phyloP scores from a whole-genome alignment of 352 stramenopile genomes.

The Globisporangium rhizosaccharum region DNA sequence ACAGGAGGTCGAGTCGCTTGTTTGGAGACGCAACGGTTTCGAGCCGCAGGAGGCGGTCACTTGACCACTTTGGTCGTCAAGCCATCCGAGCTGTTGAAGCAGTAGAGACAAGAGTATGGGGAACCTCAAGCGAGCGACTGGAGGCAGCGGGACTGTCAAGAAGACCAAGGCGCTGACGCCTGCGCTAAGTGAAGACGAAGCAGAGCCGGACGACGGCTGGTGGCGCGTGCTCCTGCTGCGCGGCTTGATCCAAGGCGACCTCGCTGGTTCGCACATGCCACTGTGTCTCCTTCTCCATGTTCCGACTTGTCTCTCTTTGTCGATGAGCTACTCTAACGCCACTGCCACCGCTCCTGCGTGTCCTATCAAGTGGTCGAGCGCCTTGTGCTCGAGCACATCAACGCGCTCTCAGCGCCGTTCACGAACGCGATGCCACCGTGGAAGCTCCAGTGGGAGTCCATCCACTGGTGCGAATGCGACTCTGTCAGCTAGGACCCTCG shows the following conservation, averaged over 20 bases:
- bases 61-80: no score
- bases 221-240: constrained; percentile 16
- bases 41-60: no score
- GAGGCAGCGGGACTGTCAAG: not conserved
- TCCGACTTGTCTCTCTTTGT: not conserved
- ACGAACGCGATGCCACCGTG: constrained; percentile 44
- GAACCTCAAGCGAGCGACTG: constrained; percentile 7
- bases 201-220: constrained; percentile 4
- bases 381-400: constrained; percentile 36
- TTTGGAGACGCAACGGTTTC: no score
- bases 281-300: not conserved
- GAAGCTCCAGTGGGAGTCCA: constrained; percentile 61
- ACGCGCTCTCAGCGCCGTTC: constrained; percentile 47
- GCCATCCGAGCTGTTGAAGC: not conserved
- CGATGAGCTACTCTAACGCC: not conserved
- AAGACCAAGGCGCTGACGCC: not conserved
- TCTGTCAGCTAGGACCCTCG: no score
- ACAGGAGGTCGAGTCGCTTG: no score
- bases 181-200: constrained; percentile 6
- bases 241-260: constrained; percentile 8
- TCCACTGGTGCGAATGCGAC: constrained; percentile 36
- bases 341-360: not conserved
- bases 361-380: constrained; percentile 20
- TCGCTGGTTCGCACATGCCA: constrained; percentile 2
- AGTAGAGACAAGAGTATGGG: not conserved